phyloP scores from a whole-genome alignment of 352 stramenopile species.

The Pythium insidiosum region DNA sequence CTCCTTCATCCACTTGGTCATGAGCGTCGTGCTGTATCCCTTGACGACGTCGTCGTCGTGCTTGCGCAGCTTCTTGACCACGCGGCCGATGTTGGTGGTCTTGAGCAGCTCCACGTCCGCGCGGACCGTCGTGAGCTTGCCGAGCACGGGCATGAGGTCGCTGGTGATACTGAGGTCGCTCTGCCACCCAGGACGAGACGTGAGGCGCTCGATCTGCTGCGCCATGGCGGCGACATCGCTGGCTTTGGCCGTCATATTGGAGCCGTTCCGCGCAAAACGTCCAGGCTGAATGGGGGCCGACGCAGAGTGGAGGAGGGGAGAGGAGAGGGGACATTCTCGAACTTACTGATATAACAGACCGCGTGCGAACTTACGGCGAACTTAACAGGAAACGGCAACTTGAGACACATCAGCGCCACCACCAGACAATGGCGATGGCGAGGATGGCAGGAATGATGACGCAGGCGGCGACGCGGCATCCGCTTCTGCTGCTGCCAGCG shows the following conservation, averaged over 20 bases:
- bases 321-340: too few relatives aligned
- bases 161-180: slow-evolving; percentile 40
- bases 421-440: too few relatives aligned
- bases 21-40: slow-evolving; percentile 75
- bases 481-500: too few relatives aligned
- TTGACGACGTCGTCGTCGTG: slow-evolving; percentile 74
- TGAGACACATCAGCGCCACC: too few relatives aligned
- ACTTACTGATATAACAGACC: too few relatives aligned
- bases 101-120: slow-evolving; percentile 74
- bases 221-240: slow-evolving; percentile 60
- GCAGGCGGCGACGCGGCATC: too few relatives aligned
- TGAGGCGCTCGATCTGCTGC: slow-evolving; percentile 57
- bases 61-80: slow-evolving; percentile 83
- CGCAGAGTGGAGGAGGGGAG: too few relatives aligned
- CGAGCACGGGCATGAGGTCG: slow-evolving; percentile 61
- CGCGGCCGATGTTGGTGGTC: slow-evolving; percentile 67
- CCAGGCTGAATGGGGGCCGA: too few relatives aligned
- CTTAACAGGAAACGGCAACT: too few relatives aligned
- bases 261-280: too few relatives aligned
- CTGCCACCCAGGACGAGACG: slow-evolving; percentile 57
- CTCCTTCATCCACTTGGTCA: slow-evolving; percentile 74
- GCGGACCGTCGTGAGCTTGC: slow-evolving; percentile 64
- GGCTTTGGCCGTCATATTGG: slow-evolving; percentile 26
- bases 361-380: too few relatives aligned
- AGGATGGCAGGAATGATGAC: too few relatives aligned